Percentiles rank a stretch among this genome's conserved stretches.
Conservation (phyloP, 257 asterid genomes). For the Penstemon barbatus region DNA sequence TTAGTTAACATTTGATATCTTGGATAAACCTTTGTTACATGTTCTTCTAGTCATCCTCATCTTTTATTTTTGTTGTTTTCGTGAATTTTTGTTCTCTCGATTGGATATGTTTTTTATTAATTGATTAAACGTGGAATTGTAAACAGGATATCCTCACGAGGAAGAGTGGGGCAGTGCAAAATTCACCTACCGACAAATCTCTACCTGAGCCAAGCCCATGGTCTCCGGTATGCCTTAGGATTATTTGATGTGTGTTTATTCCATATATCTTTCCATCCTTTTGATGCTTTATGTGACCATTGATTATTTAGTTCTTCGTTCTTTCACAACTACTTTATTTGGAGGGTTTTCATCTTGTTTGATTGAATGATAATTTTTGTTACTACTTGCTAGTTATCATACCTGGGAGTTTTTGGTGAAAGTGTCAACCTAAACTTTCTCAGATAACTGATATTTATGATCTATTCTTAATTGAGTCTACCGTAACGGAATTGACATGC, state of each 20-base stretch:
- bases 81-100: conserved; percentile 23
- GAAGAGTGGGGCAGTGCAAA: conserved; percentile 90
- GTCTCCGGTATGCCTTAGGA: conserved; percentile 79
- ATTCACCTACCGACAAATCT: conserved; percentile 88
- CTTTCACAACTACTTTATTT: neutral
- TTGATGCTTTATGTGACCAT: neutral
- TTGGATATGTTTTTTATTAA: conserved; percentile 7
- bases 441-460: neutral
- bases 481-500: neutral
- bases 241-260: neutral
- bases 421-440: neutral
- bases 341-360: neutral
- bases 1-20: neutral
- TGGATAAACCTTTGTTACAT: neutral
- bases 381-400: neutral
- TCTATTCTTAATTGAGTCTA: neutral
- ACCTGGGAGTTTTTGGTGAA: neutral
- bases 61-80: neutral
- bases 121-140: conserved; percentile 26
- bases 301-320: neutral
- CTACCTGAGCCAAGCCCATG: conserved; percentile 91
- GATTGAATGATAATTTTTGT: neutral
- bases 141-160: conserved; percentile 74
- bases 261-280: neutral
- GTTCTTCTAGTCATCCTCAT: neutral